A percentile compares a stretch with the other conserved stretches of the same genome.
Conservation (phyloP, 2,329 filamentous ascomycete species). For the Hypocrella siamensis region DNA sequence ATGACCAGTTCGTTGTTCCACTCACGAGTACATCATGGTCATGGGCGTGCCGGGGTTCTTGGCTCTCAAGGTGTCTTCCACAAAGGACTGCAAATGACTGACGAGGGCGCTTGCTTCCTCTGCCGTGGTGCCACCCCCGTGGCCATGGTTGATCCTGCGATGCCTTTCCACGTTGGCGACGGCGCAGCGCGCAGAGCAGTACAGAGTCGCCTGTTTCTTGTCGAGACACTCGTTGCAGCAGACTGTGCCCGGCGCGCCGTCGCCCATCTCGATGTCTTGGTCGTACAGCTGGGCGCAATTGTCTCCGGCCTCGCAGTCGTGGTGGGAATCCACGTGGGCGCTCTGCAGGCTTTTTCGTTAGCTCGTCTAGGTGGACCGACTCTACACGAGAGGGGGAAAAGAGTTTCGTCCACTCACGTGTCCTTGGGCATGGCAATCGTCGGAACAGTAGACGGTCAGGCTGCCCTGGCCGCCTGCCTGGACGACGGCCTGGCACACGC, state of each 20-base stretch:
- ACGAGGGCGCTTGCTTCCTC: conserved; percentile 10
- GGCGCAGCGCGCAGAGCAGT: conserved; percentile 28
- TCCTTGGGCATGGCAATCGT: conserved; percentile 22
- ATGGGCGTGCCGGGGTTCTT: conserved; percentile 18
- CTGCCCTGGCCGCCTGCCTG: conserved; percentile 19
- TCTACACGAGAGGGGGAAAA: not conserved
- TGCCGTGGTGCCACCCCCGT: conserved; percentile 12
- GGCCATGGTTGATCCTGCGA: conserved; percentile 16
- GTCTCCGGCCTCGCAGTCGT: conserved; percentile 25
- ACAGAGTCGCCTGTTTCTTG: conserved; percentile 19
- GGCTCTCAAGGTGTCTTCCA: conserved; percentile 13
- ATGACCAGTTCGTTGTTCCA: too few species aligned
- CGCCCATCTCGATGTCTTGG: conserved; percentile 23
- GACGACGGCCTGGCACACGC: conserved; percentile 26
- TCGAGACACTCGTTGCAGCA: conserved; percentile 26
- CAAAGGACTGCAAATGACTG: conserved; percentile 9
- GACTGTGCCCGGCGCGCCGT: conserved; percentile 13
- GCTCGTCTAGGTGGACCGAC: not conserved
- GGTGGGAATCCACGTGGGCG: conserved; percentile 20
- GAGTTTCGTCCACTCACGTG: conserved; percentile 19
- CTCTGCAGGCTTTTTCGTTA: conserved; percentile 12
- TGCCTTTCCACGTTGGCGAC: conserved; percentile 23
- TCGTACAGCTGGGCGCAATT: conserved; percentile 22
- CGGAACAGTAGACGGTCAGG: conserved; percentile 28
- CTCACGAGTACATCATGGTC: conserved; percentile 5